These are phyloP conservation scores for Schizosaccharomyces lindneri DNA, from an alignment of 805 yeast genomes.

Conservation along the genomic window DNA sequence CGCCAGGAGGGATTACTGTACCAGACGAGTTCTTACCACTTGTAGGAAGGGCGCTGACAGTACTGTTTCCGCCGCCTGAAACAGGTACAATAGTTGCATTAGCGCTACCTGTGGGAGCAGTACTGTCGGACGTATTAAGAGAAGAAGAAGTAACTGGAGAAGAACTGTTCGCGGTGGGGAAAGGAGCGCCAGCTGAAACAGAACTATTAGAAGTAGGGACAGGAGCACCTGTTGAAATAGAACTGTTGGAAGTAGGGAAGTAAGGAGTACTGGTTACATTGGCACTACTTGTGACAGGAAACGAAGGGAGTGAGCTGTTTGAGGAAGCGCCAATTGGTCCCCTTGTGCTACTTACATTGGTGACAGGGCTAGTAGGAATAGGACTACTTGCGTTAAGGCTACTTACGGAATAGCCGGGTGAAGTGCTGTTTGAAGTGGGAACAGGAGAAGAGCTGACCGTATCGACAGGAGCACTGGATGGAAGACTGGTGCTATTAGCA, in stretches of 20 bases:
- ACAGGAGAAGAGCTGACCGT: background rate
- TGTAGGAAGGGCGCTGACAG: no score
- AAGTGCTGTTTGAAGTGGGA: background rate
- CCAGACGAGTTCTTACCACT: no score
- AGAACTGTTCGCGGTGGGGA: constrained; percentile 7
- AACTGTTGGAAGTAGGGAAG: constrained; percentile 1
- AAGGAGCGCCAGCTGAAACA: constrained; percentile 5
- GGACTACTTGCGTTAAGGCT: background rate
- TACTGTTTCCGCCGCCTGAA: no score
- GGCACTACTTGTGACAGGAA: background rate
- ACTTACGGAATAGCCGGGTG: background rate
- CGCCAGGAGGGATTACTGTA: no score
- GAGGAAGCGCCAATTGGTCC: background rate
- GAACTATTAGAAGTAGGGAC: background rate
- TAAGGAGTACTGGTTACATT: background rate
- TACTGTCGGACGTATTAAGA: background rate
- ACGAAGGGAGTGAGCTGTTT: background rate
- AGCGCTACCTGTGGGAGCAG: constrained; percentile 8
- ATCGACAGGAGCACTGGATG: background rate
- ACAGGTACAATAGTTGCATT: background rate
- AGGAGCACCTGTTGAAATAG: constrained; percentile 1
- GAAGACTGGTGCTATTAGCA: background rate
- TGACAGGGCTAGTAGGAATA: background rate
- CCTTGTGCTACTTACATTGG: background rate
- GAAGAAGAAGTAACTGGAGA: background rate